Evolutionary conservation across 1,284 basidiomycete genomes (phyloP), one percentile per base, ranked within the genome.

Genomic region (Erythrobasidium hasegawianum): DNA sequence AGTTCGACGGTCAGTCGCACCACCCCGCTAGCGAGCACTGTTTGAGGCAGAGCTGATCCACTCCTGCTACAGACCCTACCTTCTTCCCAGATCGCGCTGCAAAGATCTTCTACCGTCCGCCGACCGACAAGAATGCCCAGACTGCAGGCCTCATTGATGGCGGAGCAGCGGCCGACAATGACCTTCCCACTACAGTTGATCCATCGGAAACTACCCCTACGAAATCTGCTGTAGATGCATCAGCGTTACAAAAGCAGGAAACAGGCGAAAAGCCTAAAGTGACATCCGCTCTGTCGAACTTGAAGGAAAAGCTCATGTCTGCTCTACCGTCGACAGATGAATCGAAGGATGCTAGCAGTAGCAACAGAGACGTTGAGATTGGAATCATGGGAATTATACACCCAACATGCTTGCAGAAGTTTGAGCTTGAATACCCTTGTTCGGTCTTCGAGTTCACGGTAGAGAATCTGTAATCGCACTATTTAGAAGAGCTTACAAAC

Each of bases 51-150:
- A 22, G 45, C 29, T 50, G 58, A 49, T 8, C 2, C 2, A 27
- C 2, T 50, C 16, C 52, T 43, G 59, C 54, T 27, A 59, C 11
- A 92, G 91, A 96, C 78, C 83, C 87, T 0, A 89, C 90, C 53
- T 98, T 88, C 82, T 94, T 98, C 82, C 90, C 92, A 45, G 94
- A 93, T 57, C 87, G 95, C 33, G 91, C 91, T 0, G 95, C 95
- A 4, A 87, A 84, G 41, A 89, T 98, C 73, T 89, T 85, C 80
- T 93, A 90, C 78, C 87, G 95, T 59, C 80, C 86, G 43, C 80
- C 82, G n/a, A 78, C 83, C 1, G 71, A 76, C 47, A 79, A 80
- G 10, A 56, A 56, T 24, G 61, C 66, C 7, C 69, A 70, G 40
- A 70, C 67, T 47, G 55, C 64, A 13, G 56, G 52, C 22, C 69